Evolutionary conservation across 768 basidiomycete species (phyloP).

Genomic region (Naematelia encephala): DNA sequence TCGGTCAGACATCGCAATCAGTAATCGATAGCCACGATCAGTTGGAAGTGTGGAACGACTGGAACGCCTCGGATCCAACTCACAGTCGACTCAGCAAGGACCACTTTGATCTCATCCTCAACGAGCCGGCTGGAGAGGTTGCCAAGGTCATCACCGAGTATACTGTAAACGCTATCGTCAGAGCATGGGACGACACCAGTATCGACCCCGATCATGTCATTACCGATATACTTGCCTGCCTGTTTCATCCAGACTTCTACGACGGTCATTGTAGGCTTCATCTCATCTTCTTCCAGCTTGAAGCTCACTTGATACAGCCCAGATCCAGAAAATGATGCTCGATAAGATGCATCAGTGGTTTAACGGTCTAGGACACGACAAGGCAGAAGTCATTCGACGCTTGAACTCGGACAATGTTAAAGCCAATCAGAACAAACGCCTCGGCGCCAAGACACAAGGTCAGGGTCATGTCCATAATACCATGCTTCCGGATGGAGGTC

Average conservation of each 20-base stretch:
- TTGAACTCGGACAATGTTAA: conserved; percentile 41
- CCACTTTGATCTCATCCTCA: conserved; percentile 68
- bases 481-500: conserved; percentile 40
- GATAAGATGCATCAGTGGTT: conserved; percentile 41
- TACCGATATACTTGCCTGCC: conserved; percentile 42
- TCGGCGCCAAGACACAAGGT: conserved; percentile 33
- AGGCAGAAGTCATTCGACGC: conserved; percentile 41
- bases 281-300: neutral
- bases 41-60: conserved; percentile 82
- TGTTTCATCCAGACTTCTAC: conserved; percentile 49
- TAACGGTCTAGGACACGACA: conserved; percentile 28
- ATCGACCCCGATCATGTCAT: conserved; percentile 41
- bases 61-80: conserved; percentile 68
- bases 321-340: conserved; percentile 45
- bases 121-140: conserved; percentile 72
- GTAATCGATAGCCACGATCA: conserved; percentile 79
- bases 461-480: conserved; percentile 44
- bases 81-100: conserved; percentile 60
- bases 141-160: conserved; percentile 66
- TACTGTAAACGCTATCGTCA: conserved; percentile 65
- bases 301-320: conserved; percentile 17
- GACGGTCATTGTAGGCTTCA: conserved; percentile 32
- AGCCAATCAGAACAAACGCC: conserved; percentile 41
- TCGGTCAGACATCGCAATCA: conserved; percentile 65
- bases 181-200: conserved; percentile 72